Evolutionary conservation across 306 rosid genomes (phyloP).

Genomic region (Prinsepia uniflora): DNA sequence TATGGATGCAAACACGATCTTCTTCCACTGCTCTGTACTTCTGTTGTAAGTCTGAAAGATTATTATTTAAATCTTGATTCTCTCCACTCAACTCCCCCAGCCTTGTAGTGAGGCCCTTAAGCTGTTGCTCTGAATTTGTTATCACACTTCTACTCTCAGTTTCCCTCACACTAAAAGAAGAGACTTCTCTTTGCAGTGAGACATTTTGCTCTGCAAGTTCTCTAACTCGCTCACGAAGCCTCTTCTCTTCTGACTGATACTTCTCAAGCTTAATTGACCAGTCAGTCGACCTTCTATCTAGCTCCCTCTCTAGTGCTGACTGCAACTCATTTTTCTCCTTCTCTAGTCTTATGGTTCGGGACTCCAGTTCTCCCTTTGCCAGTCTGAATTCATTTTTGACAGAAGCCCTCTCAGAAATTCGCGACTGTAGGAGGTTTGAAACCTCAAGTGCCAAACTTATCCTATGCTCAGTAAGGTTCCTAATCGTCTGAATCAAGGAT

Average conservation of each 20-base stretch:
- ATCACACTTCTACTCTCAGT: conserved; percentile 49
- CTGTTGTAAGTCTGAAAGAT: conserved; percentile 57
- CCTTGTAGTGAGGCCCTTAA: conserved; percentile 46
- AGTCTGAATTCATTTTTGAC: conserved; percentile 59
- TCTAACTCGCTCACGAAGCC: conserved; percentile 92
- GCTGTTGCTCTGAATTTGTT: conserved; percentile 53
- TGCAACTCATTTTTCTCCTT: conserved; percentile 89
- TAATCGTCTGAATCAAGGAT: conserved; percentile 55
- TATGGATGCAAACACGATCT: conserved; percentile 47
- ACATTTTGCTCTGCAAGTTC: conserved; percentile 99
- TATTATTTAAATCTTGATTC: conserved; percentile 51
- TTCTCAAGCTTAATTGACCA: conserved; percentile 93
- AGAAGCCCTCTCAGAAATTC: conserved; percentile 62
- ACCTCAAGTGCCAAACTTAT: conserved; percentile 66
- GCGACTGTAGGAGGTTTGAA: conserved; percentile 70
- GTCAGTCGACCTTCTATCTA: conserved; percentile 94
- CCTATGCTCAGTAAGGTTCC: conserved; percentile 63
- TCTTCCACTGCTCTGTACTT: conserved; percentile 55
- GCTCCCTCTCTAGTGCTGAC: conserved; percentile 76
- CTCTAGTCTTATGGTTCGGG: conserved; percentile 55
- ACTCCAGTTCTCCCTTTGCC: conserved; percentile 57
- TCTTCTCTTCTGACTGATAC: conserved; percentile 79
- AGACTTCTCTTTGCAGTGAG: conserved; percentile 85
- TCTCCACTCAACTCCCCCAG: conserved; percentile 51
- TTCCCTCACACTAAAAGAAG: conserved; percentile 65